Evolutionary conservation across 306 rosid species (phyloP).

Genomic region (Casuarina equisetifolia): DNA sequence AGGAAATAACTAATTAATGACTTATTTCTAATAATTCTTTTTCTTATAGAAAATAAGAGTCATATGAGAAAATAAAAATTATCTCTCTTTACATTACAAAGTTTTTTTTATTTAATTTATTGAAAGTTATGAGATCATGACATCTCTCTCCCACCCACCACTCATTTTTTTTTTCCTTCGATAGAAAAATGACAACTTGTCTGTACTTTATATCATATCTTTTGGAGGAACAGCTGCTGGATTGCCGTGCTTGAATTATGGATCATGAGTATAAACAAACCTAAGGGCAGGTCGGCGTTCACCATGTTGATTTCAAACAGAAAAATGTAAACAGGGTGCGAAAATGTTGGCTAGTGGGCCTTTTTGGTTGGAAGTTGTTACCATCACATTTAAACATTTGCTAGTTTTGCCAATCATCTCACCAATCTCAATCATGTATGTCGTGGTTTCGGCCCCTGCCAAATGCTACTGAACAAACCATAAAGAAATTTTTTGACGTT

Average conservation of each 20-base stretch:
- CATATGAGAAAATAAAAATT: too few relatives aligned
- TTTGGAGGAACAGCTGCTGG: background rate
- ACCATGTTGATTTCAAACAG: slow-evolving; percentile 1
- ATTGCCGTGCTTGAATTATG: background rate
- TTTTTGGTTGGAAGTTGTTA: slow-evolving; percentile 27
- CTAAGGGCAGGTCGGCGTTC: slow-evolving; percentile 42
- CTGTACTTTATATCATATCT: slow-evolving; percentile 1
- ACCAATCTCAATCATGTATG: background rate
- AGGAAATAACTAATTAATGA: too few relatives aligned
- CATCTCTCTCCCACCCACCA: background rate
- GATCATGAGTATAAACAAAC: slow-evolving; percentile 25
- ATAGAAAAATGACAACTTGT: slow-evolving; percentile 11
- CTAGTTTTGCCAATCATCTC: background rate
- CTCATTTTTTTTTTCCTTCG: background rate
- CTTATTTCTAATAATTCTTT: too few relatives aligned
- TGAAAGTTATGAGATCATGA: too few relatives aligned
- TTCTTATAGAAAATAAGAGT: too few relatives aligned
- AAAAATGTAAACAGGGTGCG: slow-evolving; percentile 14
- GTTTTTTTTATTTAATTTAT: too few relatives aligned
- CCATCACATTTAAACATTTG: background rate
- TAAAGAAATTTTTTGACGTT: background rate
- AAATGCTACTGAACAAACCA: background rate
- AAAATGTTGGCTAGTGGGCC: slow-evolving; percentile 35
- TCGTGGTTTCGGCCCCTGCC: background rate
- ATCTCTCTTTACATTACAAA: too few relatives aligned